Base-by-base conservation (phyloP, 2,329 filamentous ascomycete genomes). In the Bisporella sp. region DNA sequence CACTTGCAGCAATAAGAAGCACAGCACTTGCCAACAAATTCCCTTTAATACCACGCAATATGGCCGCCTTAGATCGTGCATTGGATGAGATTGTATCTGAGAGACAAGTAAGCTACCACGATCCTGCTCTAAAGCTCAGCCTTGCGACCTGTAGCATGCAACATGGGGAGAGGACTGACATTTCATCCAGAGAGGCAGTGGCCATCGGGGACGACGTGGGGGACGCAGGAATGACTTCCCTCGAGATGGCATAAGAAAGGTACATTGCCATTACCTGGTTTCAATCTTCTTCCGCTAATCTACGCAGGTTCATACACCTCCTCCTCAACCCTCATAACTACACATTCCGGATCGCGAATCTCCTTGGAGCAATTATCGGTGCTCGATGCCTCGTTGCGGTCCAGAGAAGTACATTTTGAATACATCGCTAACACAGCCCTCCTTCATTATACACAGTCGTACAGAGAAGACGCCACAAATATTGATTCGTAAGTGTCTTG, bases 201-300 rank as follows among this genome's bases (percentile, higher is more conserved):
- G 62, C 49, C 52, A 54, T 57, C 58, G 62, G 54, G 60, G 59
- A 54, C 57, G 61, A 53, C 57, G 62, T 51, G 62, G 60, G 53
- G 61, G 59, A 46, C 63, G 61, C 49, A 64, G 63, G 57, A 59
- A 59, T 56, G 64, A 75, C 44, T 84, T 78, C 62, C 85, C 87
- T 64, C 85, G 87, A 72, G 88, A 93, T 72, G 88, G 88, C 71
- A 80, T 92, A 68, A 91, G 85, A 90, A 95, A 95, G 89, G 89
- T 92, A 69, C 43, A 64, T 39, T 12, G 7, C 4, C 11, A 6
- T 11, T 21, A 31, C 47, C 7, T 33, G 8, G n/a, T 12, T 41
- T 4, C 13, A 31, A 7, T 45, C 44, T 40, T 35, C 37, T 42
- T 32, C n/a, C 37, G 43, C 50, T 57, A 45, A 59, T 39, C 30